Percentiles rank a stretch among this genome's conserved stretches.
Conservation (phyloP, 345 rosid genomes). For the Brassica nigra region DNA sequence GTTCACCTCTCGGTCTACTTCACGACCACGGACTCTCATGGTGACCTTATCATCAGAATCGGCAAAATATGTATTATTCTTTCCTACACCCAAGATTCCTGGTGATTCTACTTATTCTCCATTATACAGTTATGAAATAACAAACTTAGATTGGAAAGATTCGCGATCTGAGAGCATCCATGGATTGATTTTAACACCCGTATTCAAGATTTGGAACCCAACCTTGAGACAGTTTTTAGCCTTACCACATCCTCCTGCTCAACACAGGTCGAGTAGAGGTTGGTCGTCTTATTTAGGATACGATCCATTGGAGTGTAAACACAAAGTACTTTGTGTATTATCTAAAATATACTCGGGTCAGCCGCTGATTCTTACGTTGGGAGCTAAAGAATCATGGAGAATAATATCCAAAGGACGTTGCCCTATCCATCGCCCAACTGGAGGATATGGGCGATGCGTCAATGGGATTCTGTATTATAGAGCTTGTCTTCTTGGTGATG, state of each 20-base stretch:
- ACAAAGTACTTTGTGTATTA: background rate
- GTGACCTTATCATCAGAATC: background rate
- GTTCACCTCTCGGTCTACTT: background rate
- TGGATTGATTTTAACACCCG: background rate
- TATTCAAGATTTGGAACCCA: background rate
- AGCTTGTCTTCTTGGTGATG: background rate
- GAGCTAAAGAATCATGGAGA: conserved; percentile 4
- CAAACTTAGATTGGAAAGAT: too few relatives aligned
- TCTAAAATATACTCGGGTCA: too few relatives aligned
- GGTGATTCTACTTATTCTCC: too few relatives aligned
- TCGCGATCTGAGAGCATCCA: background rate
- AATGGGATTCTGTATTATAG: background rate
- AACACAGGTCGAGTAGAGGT: background rate
- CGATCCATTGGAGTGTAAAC: conserved; percentile 7
- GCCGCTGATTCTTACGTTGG: background rate
- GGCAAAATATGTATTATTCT: background rate
- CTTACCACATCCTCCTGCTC: background rate
- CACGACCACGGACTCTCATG: background rate
- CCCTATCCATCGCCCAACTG: background rate
- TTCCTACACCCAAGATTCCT: background rate
- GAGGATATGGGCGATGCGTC: background rate
- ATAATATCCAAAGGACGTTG: background rate
- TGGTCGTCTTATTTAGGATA: background rate
- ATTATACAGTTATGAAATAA: too few relatives aligned
- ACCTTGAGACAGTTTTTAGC: background rate